Evolutionary conservation across 768 basidiomycete genomes (phyloP).

Genomic region (Lepiota brunneoincarnata): DNA sequence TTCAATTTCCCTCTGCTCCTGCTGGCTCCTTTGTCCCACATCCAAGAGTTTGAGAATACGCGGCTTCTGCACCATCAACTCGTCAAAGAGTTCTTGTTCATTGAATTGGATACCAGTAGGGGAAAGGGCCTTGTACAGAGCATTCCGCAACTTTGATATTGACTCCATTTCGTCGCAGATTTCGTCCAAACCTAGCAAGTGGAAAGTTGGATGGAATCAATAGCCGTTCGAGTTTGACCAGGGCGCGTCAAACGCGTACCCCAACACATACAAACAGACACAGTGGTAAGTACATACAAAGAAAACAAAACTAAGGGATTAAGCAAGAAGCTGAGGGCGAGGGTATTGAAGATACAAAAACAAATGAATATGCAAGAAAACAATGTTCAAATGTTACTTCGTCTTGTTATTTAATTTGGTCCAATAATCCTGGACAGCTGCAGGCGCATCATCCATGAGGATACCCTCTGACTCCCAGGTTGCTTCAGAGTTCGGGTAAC

Average conservation of each 20-base stretch:
- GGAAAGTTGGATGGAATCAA: background rate
- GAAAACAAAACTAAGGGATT: background rate
- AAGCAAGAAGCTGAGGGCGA: background rate
- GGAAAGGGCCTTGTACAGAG: slow-evolving; percentile 46
- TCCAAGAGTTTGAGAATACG: slow-evolving; percentile 64
- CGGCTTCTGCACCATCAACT: slow-evolving; percentile 64
- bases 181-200: slow-evolving; percentile 1
- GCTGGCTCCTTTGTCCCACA: slow-evolving; percentile 55
- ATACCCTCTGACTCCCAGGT: slow-evolving; percentile 56
- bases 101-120: slow-evolving; percentile 43
- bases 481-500: slow-evolving; percentile 46
- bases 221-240: background rate
- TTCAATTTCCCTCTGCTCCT: slow-evolving; percentile 73
- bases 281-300: background rate
- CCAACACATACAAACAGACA: slow-evolving; percentile 8
- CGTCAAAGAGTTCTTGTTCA: slow-evolving; percentile 76
- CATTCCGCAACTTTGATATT: slow-evolving; percentile 52
- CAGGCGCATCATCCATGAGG: slow-evolving; percentile 49
- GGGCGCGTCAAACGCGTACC: slow-evolving; percentile 5
- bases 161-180: slow-evolving; percentile 46
- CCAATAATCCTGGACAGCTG: slow-evolving; percentile 39
- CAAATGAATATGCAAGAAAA: background rate
- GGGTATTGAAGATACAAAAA: background rate
- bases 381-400: background rate
- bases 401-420: slow-evolving; percentile 2